phyloP scores from a whole-genome alignment of 805 yeast genomes.

The Metschnikowia shivogae region DNA sequence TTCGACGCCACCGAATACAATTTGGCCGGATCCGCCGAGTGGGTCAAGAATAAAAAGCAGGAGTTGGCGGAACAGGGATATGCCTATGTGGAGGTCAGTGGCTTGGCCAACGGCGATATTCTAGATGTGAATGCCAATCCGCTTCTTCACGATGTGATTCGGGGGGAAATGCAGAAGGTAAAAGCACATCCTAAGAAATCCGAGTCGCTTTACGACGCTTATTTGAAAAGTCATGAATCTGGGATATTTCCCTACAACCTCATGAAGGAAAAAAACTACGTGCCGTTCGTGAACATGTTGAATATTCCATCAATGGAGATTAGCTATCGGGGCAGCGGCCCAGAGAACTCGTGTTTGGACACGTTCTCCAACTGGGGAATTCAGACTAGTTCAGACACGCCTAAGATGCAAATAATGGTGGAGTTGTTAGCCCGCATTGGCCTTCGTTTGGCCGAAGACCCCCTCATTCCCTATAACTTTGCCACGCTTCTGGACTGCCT shows the following conservation, averaged over 20 bases:
- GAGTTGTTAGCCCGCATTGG: conserved; percentile 50
- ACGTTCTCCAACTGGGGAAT: conserved; percentile 51
- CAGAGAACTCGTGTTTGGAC: conserved; percentile 61
- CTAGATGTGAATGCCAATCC: conserved; percentile 65
- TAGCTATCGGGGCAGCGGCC: conserved; percentile 38
- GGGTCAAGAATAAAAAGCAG: conserved; percentile 56
- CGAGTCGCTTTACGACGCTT: conserved; percentile 24
- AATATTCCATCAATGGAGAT: conserved; percentile 72
- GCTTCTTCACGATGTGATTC: conserved; percentile 47
- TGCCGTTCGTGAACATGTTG: conserved; percentile 58
- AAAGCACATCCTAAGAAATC: conserved; percentile 5
- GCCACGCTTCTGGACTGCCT: conserved; percentile 43
- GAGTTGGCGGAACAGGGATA: conserved; percentile 57
- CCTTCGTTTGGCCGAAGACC: conserved; percentile 66
- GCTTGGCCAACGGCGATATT: conserved; percentile 51
- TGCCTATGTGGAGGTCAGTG: conserved; percentile 71
- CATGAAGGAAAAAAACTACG: conserved; percentile 53
- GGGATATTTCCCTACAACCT: conserved; percentile 29
- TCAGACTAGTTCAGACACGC: conserved; percentile 53
- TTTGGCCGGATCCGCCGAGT: conserved; percentile 78
- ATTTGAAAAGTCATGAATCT: conserved; percentile 22
- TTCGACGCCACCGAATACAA: conserved; percentile 82
- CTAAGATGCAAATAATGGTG: conserved; percentile 51
- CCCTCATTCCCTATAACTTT: conserved; percentile 69
- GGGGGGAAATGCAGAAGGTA: conserved; percentile 35